A percentile compares a stretch with the other conserved stretches of the same genome.
These are phyloP conservation scores for Leishmania turanica DNA, from an alignment of 208 protist genomes.

Conservation along the genomic window DNA sequence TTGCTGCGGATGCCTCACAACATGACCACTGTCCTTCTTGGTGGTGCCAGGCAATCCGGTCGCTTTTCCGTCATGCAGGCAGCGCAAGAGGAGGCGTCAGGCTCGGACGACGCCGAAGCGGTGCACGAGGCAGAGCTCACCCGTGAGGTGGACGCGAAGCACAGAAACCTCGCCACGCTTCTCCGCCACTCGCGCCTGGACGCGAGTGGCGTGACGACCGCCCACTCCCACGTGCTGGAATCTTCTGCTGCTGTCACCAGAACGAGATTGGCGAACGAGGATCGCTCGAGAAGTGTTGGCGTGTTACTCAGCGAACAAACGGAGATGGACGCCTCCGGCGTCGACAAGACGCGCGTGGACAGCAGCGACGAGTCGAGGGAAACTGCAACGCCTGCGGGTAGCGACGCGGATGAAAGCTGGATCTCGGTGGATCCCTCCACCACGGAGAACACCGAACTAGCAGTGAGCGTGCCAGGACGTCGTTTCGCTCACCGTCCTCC, in stretches of 20 bases:
- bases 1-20: constrained; percentile 12
- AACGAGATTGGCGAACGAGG: not conserved
- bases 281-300: not conserved
- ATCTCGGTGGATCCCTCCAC: not conserved
- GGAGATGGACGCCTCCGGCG: not conserved
- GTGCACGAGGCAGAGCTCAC: not conserved
- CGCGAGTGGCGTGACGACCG: not conserved
- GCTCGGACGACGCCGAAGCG: not conserved
- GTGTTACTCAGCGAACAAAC: not conserved
- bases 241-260: not conserved
- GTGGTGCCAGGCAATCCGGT: not conserved
- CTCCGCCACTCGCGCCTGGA: constrained; percentile 25
- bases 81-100: not conserved
- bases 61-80: not conserved
- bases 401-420: not conserved
- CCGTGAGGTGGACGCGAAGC: constrained; percentile 25
- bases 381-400: not conserved
- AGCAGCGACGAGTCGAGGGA: not conserved
- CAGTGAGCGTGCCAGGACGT: not conserved
- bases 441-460: not conserved
- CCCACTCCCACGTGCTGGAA: not conserved
- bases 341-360: not conserved
- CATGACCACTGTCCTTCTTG: constrained; percentile 4
- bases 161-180: constrained; percentile 18
- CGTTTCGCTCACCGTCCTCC: constrained; percentile 10